Evolutionary conservation across 1,284 basidiomycete genomes (phyloP).

Genomic region (Moesziomyces sp.): DNA sequence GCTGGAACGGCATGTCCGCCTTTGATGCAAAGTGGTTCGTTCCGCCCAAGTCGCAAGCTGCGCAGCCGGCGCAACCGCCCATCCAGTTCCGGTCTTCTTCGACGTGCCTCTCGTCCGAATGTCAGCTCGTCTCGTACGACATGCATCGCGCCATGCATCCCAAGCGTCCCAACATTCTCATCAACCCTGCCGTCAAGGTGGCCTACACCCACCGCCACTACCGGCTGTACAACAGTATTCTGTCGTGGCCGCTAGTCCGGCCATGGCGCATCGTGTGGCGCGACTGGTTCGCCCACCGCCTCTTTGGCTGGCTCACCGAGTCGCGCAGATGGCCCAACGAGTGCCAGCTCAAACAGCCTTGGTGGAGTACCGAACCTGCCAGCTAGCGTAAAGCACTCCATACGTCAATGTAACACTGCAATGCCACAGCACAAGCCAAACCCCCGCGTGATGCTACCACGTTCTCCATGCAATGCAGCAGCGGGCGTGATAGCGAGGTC

Average conservation of each 20-base stretch:
- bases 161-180: slow-evolving; percentile 69
- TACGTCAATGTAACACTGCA: too few species aligned
- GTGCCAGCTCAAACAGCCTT: slow-evolving; percentile 18
- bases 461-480: too few species aligned
- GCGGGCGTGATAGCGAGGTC: too few species aligned
- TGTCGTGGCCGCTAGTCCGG: slow-evolving; percentile 43
- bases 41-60: slow-evolving; percentile 25
- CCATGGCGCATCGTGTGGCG: slow-evolving; percentile 58
- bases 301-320: slow-evolving; percentile 53
- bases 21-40: slow-evolving; percentile 71
- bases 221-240: slow-evolving; percentile 37
- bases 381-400: background rate
- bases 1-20: slow-evolving; percentile 75
- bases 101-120: slow-evolving; percentile 73
- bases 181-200: slow-evolving; percentile 69
- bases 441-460: too few species aligned
- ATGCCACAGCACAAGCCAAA: too few species aligned
- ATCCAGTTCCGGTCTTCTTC: slow-evolving; percentile 71
- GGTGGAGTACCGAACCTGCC: slow-evolving; percentile 3
- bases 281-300: slow-evolving; percentile 36
- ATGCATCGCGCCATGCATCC: slow-evolving; percentile 71
- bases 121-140: slow-evolving; percentile 73
- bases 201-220: slow-evolving; percentile 52
- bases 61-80: slow-evolving; percentile 60
- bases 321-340: slow-evolving; percentile 27